Evolutionary conservation across 202 grass and related monocot genomes (phyloP).

Genomic region (Panicum virgatum): DNA sequence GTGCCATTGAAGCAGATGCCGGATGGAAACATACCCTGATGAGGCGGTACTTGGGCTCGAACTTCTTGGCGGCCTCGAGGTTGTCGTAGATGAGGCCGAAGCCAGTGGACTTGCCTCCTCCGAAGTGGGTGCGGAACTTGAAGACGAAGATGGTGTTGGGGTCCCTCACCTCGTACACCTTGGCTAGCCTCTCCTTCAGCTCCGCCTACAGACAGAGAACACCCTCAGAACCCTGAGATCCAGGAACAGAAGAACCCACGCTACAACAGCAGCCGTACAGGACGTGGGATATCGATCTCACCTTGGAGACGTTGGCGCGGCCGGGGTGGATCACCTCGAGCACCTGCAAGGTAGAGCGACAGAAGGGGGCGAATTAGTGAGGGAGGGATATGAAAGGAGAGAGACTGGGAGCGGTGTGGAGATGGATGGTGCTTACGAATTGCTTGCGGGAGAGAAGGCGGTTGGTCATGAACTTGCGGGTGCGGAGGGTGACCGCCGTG

Average conservation of each 20-base stretch:
- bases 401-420: not conserved
- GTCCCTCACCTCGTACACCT: constrained; percentile 68
- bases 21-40: constrained; percentile 54
- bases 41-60: constrained; percentile 75
- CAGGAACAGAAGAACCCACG: not conserved
- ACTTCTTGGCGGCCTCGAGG: constrained; percentile 67
- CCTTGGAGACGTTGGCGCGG: constrained; percentile 69
- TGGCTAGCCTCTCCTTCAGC: constrained; percentile 60
- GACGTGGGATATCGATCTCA: not conserved
- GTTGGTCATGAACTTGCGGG: constrained; percentile 80
- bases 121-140: constrained; percentile 79
- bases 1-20: not conserved
- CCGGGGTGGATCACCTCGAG: constrained; percentile 70
- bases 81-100: constrained; percentile 76
- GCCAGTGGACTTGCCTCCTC: constrained; percentile 70
- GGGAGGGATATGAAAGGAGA: not conserved
- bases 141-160: constrained; percentile 65
- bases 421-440: constrained; percentile 47
- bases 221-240: constrained; percentile 17
- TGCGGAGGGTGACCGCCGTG: constrained; percentile 59
- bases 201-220: constrained; percentile 45
- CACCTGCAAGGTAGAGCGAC: constrained; percentile 41
- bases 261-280: not conserved
- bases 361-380: not conserved
- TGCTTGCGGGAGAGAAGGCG: constrained; percentile 71